Percentiles rank a stretch among this genome's conserved stretches.
These are phyloP conservation scores for Dioscorea cayenensis DNA, from an alignment of 116 monocot genomes.

Conservation along the genomic window DNA sequence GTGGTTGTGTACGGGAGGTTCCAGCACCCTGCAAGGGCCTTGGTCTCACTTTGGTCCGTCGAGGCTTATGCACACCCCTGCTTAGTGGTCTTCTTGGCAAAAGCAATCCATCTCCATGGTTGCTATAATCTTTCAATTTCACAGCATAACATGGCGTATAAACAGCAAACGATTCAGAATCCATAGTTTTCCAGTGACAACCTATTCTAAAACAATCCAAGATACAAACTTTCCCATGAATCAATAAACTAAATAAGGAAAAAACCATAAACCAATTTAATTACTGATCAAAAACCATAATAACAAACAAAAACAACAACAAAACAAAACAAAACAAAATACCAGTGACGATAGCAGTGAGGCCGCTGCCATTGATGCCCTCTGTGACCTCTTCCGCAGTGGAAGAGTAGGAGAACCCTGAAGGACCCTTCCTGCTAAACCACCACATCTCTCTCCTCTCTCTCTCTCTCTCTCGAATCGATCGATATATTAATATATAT, in stretches of 20 bases:
- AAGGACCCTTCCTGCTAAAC: constrained; percentile 36
- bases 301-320: neutral
- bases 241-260: neutral
- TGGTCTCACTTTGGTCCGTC: too few relatives aligned
- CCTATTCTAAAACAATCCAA: neutral
- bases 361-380: constrained; percentile 45
- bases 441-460: constrained; percentile 18
- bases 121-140: neutral
- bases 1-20: too few relatives aligned
- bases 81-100: too few relatives aligned
- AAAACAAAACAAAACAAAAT: neutral
- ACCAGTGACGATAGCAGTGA: constrained; percentile 70
- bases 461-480: neutral
- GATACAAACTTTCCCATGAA: neutral
- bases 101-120: too few relatives aligned
- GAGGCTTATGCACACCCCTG: too few relatives aligned
- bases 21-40: too few relatives aligned
- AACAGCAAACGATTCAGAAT: neutral
- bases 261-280: neutral
- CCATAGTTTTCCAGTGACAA: neutral
- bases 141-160: too few relatives aligned
- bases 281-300: neutral
- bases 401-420: constrained; percentile 57
- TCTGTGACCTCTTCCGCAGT: constrained; percentile 61
- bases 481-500: too few relatives aligned